These are phyloP conservation scores for Naganishia cerealis DNA, from an alignment of 1,284 basidiomycete species.

Conservation along the genomic window DNA sequence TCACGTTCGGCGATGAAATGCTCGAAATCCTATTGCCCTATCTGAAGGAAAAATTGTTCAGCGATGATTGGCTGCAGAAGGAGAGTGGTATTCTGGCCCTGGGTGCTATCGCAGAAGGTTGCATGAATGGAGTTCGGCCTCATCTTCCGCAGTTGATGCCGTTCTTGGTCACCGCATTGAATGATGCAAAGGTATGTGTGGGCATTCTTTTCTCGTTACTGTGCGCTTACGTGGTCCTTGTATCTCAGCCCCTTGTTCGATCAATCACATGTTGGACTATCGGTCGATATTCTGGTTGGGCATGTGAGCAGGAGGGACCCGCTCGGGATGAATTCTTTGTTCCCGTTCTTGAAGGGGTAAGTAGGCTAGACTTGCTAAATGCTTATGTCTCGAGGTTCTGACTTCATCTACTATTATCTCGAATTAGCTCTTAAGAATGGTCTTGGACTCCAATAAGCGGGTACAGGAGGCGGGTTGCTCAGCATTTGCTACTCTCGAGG, in stretches of 20 bases:
- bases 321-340: conserved; percentile 89
- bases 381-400: background rate
- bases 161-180: conserved; percentile 84
- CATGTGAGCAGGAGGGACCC: conserved; percentile 74
- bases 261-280: conserved; percentile 99
- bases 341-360: conserved; percentile 94
- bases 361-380: conserved; percentile 49
- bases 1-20: conserved; percentile 82
- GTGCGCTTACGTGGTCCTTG: background rate
- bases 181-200: conserved; percentile 76
- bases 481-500: conserved; percentile 96
- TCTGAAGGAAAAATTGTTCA: conserved; percentile 91
- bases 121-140: conserved; percentile 91
- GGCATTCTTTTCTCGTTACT: background rate
- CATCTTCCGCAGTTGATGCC: conserved; percentile 90
- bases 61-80: conserved; percentile 85
- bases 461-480: conserved; percentile 99
- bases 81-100: conserved; percentile 95
- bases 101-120: conserved; percentile 99
- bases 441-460: conserved; percentile 98
- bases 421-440: conserved; percentile 83
- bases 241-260: conserved; percentile 80
- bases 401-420: conserved; percentile 16
- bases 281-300: conserved; percentile 97
- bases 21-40: conserved; percentile 84